Conservation (phyloP, 768 basidiomycete species). For the Podaxis pistillaris region DNA sequence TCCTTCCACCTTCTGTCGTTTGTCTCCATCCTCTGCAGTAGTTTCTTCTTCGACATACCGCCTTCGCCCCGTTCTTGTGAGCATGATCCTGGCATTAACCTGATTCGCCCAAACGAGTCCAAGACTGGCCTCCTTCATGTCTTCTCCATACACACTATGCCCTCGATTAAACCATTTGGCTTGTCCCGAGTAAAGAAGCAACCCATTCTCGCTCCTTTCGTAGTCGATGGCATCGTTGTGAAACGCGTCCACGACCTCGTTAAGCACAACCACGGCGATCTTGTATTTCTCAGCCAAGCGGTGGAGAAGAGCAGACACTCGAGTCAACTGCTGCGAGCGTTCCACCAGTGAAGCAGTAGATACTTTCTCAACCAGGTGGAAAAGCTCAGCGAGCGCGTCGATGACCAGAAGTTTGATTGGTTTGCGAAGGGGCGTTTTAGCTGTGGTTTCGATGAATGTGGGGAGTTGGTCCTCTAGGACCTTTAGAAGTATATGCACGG, state of each 20-base stretch:
- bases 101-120: conserved; percentile 95
- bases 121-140: conserved; percentile 75
- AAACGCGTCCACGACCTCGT: conserved; percentile 87
- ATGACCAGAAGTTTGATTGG: conserved; percentile 81
- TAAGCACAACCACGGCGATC: conserved; percentile 80
- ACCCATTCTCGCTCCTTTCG: conserved; percentile 25
- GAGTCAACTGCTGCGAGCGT: conserved; percentile 67
- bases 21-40: conserved; percentile 22
- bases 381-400: conserved; percentile 86
- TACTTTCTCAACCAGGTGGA: conserved; percentile 63
- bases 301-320: conserved; percentile 72
- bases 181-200: conserved; percentile 69
- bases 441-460: conserved; percentile 38
- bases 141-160: conserved; percentile 54
- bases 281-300: conserved; percentile 58
- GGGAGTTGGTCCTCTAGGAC: conserved; percentile 58
- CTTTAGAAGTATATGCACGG: conserved; percentile 51
- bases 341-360: conserved; percentile 63
- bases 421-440: conserved; percentile 31
- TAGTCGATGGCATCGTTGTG: conserved; percentile 28
- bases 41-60: conserved; percentile 45
- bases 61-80: conserved; percentile 72
- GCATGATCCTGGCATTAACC: conserved; percentile 81
- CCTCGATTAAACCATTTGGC: conserved; percentile 74
- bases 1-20: conserved; percentile 18